Percentiles rank a stretch among this genome's conserved stretches.
These are phyloP conservation scores for Saccharomycopsis hybrid DNA, from an alignment of 1,139 yeast genomes.

Conservation along the genomic window DNA sequence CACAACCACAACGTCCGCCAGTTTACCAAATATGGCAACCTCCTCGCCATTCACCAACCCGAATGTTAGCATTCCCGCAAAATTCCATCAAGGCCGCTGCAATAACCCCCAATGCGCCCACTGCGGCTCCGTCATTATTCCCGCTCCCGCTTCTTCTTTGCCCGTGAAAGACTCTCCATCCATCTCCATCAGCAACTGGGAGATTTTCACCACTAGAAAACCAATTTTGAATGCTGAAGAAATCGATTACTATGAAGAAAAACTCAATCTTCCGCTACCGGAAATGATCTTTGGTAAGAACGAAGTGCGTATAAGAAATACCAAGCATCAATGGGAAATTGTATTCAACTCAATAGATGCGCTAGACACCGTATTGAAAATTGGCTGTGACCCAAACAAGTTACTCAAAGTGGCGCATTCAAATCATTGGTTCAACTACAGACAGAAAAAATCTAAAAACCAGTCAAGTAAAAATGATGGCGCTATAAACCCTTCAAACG, in stretches of 20 bases:
- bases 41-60: constrained; percentile 6
- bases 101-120: constrained; percentile 44
- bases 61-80: constrained; percentile 18
- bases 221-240: constrained; percentile 76
- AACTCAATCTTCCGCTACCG: constrained; percentile 76
- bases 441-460: constrained; percentile 34
- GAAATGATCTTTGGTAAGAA: constrained; percentile 98
- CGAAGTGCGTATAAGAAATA: constrained; percentile 45
- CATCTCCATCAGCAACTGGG: constrained; percentile 68
- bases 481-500: too few species aligned
- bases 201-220: constrained; percentile 59
- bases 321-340: constrained; percentile 38
- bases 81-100: constrained; percentile 26
- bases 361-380: constrained; percentile 35
- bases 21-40: neutral
- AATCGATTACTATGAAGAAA: constrained; percentile 59
- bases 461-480: too few species aligned
- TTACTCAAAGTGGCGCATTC: constrained; percentile 74
- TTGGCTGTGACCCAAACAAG: constrained; percentile 48
- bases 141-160: constrained; percentile 58
- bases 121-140: constrained; percentile 68
- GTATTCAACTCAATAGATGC: constrained; percentile 79
- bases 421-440: constrained; percentile 75
- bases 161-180: constrained; percentile 63
- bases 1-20: neutral